Base-by-base conservation (phyloP, 2,329 filamentous ascomycete species). In the Mycosphaerella sp. region DNA sequence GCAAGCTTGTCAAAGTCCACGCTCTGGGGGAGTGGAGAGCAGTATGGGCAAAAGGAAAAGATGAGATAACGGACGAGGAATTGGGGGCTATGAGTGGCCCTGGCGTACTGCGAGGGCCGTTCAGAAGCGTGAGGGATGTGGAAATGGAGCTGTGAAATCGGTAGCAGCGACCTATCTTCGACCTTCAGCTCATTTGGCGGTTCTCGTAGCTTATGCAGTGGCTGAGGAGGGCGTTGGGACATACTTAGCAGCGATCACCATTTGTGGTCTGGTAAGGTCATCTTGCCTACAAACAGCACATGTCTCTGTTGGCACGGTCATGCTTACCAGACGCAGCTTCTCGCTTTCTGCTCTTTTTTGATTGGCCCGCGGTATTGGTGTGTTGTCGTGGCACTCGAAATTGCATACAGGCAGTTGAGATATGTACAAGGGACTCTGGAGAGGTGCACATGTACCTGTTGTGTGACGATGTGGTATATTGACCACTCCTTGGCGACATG, bases 1-100 rank as follows among this genome's bases (percentile, higher is more conserved):
- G 70, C 6, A 67, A 67, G 8, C 65, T 63, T 50, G 72, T 72
- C 58, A 69, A 66, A n/a, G 62, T 73, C 11, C 60, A 64, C 21
- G 66, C 62, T 6, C 63, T 64, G 29, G 72, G 72, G 0, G 49
- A 59, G 1, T 70, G 70, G 59, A 66, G 64, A 23, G 71, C 66
- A 1, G 66, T 70, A 0, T 72, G 70, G 70, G 64, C 55, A 6
- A 64, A 59, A 50, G 23, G 47, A 10, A 52, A 54, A 23, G 45
- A 51, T 4, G 53, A 60, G 8, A 41, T 64, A 12, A 47, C 48
- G 4, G 54, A 62, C 11, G 42, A 51, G 21, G 59, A 70, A 21
- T 48, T 64, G 26, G 44, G 53, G 6, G 49, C 50, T 2, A 59
- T 63, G 58, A 48, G 38, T 12, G 55, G 55, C 14, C 51, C 54